These are phyloP conservation scores for Grosmannia huntii DNA, from an alignment of 2,329 filamentous ascomycete genomes.

Conservation along the genomic window DNA sequence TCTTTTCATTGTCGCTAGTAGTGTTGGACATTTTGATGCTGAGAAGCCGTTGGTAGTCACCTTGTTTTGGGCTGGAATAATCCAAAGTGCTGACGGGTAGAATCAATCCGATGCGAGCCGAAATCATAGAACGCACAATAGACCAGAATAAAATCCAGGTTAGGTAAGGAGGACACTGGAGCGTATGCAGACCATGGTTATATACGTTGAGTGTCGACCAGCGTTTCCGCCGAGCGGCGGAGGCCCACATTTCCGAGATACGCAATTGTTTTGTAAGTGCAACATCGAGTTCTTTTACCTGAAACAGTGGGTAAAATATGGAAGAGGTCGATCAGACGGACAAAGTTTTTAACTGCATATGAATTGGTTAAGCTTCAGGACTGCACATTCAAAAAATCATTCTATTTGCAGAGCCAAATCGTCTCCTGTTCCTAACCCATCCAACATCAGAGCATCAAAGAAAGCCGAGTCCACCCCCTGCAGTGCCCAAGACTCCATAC, in stretches of 20 bases:
- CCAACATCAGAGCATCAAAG: not conserved
- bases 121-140: no score
- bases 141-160: no score
- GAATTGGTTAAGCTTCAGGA: not conserved
- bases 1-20: not conserved
- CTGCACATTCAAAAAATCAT: not conserved
- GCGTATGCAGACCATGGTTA: conserved; percentile 7
- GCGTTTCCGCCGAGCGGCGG: not conserved
- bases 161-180: not conserved
- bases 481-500: not conserved
- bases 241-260: not conserved
- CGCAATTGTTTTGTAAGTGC: not conserved
- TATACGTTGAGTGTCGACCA: not conserved
- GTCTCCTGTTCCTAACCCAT: not conserved
- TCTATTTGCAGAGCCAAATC: not conserved
- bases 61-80: not conserved
- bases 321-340: not conserved
- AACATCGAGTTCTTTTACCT: no score
- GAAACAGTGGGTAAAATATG: no score
- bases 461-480: not conserved
- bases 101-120: no score
- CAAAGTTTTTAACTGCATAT: not conserved
- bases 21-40: not conserved
- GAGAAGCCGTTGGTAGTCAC: not conserved
- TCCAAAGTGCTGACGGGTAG: not conserved